Evolutionary conservation across 2,329 filamentous ascomycete species (phyloP).

Genomic region (Hansfordia pulvinata): DNA sequence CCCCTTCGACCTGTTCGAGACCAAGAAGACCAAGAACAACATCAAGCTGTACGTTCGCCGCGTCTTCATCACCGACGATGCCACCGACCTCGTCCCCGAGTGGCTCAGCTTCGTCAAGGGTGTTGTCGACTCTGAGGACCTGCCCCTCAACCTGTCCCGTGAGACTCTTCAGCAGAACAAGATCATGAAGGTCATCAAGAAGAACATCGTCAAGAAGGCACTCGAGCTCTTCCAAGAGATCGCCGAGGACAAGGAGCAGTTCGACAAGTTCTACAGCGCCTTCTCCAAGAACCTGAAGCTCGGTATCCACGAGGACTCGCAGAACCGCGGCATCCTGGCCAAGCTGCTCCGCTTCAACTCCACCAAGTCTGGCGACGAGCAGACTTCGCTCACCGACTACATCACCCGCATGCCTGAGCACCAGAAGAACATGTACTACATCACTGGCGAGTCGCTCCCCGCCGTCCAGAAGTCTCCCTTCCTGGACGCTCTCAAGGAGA

Average conservation of each 20-base stretch:
- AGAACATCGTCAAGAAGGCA: slow-evolving; percentile 99
- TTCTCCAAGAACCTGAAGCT: slow-evolving; percentile 99
- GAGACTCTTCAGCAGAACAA: slow-evolving; percentile 99
- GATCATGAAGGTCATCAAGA: slow-evolving; percentile 99
- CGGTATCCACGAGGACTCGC: slow-evolving; percentile 97
- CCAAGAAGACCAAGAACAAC: slow-evolving; percentile 99
- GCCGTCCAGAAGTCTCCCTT: slow-evolving; percentile 96
- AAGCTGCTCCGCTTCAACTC: slow-evolving; percentile 99
- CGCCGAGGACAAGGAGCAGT: slow-evolving; percentile 98
- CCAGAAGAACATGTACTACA: slow-evolving; percentile 99
- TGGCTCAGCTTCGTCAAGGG: slow-evolving; percentile 99
- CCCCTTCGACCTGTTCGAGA: slow-evolving; percentile 99
- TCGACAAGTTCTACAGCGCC: slow-evolving; percentile 99
- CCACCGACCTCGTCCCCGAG: slow-evolving; percentile 96
- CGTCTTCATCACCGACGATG: slow-evolving; percentile 99
- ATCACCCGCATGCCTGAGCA: slow-evolving; percentile 98
- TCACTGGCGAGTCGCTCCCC: slow-evolving; percentile 98
- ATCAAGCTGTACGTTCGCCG: slow-evolving; percentile 99
- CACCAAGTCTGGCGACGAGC: slow-evolving; percentile 95
- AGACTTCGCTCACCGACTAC: slow-evolving; percentile 92
- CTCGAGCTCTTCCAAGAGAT: slow-evolving; percentile 99
- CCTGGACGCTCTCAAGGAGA: slow-evolving; percentile 96
- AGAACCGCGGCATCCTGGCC: slow-evolving; percentile 85
- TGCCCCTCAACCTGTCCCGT: slow-evolving; percentile 98
- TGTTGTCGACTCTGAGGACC: slow-evolving; percentile 99